Evolutionary conservation across 768 basidiomycete genomes (phyloP).

Genomic region (Agaricus subrufescens): DNA sequence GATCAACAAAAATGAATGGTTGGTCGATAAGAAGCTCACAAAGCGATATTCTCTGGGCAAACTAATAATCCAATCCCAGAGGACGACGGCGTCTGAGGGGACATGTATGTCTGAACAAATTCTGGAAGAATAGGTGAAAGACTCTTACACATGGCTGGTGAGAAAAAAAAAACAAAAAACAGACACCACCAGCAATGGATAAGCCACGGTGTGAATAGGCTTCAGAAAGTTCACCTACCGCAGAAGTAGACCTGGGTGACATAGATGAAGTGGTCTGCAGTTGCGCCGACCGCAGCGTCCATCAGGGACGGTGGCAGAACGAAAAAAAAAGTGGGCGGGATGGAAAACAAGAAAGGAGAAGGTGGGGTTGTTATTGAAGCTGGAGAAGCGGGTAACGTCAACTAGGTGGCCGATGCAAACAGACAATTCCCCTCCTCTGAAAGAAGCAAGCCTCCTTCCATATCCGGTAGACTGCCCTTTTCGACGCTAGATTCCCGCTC

Average conservation of each 20-base stretch:
- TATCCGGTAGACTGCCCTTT: slow-evolving; percentile 22
- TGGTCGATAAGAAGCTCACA: slow-evolving; percentile 35
- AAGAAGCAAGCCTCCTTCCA: slow-evolving; percentile 37
- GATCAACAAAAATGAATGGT: slow-evolving; percentile 18
- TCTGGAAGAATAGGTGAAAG: slow-evolving; percentile 19
- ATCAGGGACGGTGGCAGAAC: slow-evolving; percentile 19
- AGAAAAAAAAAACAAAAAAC: slow-evolving; percentile 10
- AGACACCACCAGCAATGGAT: slow-evolving; percentile 13
- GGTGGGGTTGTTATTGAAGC: slow-evolving; percentile 18
- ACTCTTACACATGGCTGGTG: slow-evolving; percentile 64
- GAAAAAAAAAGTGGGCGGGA: slow-evolving; percentile 22
- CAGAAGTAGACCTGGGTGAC: slow-evolving; percentile 83
- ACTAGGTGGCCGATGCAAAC: slow-evolving; percentile 20
- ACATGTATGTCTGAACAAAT: slow-evolving; percentile 21
- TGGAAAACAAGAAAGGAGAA: slow-evolving; percentile 35
- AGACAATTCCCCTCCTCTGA: slow-evolving; percentile 43
- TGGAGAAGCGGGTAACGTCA: slow-evolving; percentile 28
- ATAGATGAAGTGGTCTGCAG: slow-evolving; percentile 74
- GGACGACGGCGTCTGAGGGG: slow-evolving; percentile 64
- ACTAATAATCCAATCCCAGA: slow-evolving; percentile 85
- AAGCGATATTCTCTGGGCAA: slow-evolving; percentile 74
- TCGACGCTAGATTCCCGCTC: slow-evolving; percentile 13
- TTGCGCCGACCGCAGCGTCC: slow-evolving; percentile 32
- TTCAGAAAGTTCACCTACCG: slow-evolving; percentile 47
- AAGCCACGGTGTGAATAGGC: slow-evolving; percentile 20